A percentile compares a stretch with the other conserved stretches of the same genome.
Conservation (phyloP, 345 rosid species). For the Anastatica hierochuntica region DNA sequence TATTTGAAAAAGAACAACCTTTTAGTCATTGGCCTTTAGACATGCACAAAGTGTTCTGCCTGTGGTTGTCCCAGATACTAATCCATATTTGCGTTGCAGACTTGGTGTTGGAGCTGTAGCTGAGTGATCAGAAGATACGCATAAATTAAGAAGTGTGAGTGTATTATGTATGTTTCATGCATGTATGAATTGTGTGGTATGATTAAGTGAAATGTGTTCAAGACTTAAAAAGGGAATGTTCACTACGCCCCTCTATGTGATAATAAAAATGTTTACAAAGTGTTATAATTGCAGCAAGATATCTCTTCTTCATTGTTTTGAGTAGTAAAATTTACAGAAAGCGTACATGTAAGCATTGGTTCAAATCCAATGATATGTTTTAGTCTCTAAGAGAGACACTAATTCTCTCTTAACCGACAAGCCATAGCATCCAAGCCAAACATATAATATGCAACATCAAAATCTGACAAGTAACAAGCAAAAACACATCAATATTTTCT, state of each 20-base stretch:
- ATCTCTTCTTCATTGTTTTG: neutral
- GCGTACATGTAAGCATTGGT: neutral
- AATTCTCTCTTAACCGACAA: neutral
- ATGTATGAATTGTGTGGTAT: conserved; percentile 28
- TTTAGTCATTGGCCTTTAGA: no score
- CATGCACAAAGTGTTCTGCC: conserved; percentile 7
- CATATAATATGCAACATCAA: no score
- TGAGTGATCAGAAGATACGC: conserved; percentile 18
- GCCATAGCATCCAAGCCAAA: neutral
- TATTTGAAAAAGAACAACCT: no score
- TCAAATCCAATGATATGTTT: no score
- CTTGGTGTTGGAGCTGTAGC: conserved; percentile 86
- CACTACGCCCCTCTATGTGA: conserved; percentile 21
- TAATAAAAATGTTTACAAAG: conserved; percentile 21
- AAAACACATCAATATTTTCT: no score
- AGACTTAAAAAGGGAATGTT: conserved; percentile 18
- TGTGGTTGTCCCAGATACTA: conserved; percentile 4
- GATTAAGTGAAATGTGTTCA: conserved; percentile 17
- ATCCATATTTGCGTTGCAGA: conserved; percentile 35
- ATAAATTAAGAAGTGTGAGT: conserved; percentile 19
- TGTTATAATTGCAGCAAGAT: conserved; percentile 1
- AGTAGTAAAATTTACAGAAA: neutral
- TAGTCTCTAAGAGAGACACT: neutral
- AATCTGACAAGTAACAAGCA: no score
- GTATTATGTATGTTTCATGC: conserved; percentile 23